Evolutionary conservation across 169 alveolate species (phyloP).

Genomic region (Plasmodium knowlesi): DNA sequence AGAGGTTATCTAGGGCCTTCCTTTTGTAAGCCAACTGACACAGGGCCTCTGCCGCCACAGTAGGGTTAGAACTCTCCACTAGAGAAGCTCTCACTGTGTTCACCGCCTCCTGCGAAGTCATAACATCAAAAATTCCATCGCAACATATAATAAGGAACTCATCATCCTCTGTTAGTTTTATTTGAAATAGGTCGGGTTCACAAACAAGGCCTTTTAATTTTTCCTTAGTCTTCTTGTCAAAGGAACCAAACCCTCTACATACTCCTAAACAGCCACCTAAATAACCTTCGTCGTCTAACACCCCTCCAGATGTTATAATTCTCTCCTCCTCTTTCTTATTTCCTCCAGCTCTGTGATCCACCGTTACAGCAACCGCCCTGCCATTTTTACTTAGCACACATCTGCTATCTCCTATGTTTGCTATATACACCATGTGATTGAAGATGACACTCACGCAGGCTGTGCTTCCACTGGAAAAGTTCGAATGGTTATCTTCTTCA

Average conservation of each 20-base stretch:
- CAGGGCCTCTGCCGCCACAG: slow-evolving; percentile 81
- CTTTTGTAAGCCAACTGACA: slow-evolving; percentile 80
- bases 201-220: slow-evolving; percentile 95
- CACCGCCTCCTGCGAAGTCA: slow-evolving; percentile 94
- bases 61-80: slow-evolving; percentile 71
- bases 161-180: slow-evolving; percentile 87
- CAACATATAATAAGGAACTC: slow-evolving; percentile 97
- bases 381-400: slow-evolving; percentile 95
- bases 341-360: slow-evolving; percentile 98
- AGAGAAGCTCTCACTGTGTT: slow-evolving; percentile 84
- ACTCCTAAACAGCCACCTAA: slow-evolving; percentile 96
- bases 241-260: slow-evolving; percentile 97
- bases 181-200: slow-evolving; percentile 93
- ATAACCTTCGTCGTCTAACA: slow-evolving; percentile 93
- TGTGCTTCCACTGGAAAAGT: slow-evolving; percentile 77
- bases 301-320: slow-evolving; percentile 96
- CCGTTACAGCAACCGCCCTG: slow-evolving; percentile 92
- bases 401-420: slow-evolving; percentile 99
- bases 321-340: slow-evolving; percentile 92
- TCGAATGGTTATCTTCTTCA: slow-evolving; percentile 80
- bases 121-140: slow-evolving; percentile 99
- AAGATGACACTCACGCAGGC: slow-evolving; percentile 73
- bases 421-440: slow-evolving; percentile 81
- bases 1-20: slow-evolving; percentile 82
- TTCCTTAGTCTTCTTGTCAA: slow-evolving; percentile 91